Conservation (phyloP, 768 basidiomycete species). For the Tephrocybe sp. region DNA sequence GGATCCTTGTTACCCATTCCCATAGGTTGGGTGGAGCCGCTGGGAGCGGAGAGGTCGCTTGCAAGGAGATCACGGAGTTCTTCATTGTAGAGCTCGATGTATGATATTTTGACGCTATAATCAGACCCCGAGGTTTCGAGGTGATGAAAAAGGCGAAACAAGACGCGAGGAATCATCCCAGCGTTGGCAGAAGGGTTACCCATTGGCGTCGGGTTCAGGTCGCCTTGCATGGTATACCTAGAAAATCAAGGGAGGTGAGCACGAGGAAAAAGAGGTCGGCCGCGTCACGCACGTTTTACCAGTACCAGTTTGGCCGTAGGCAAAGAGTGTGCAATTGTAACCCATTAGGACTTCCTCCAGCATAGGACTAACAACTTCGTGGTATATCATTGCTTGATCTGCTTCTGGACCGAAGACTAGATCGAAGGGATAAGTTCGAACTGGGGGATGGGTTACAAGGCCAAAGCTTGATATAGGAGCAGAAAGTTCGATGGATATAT, state of each 20-base stretch:
- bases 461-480: slow-evolving; percentile 67
- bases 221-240: slow-evolving; percentile 98
- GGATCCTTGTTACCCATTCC: slow-evolving; percentile 58
- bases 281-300: slow-evolving; percentile 84
- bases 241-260: slow-evolving; percentile 1
- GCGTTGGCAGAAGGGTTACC: slow-evolving; percentile 87
- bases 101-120: slow-evolving; percentile 91
- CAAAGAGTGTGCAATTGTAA: slow-evolving; percentile 97
- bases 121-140: slow-evolving; percentile 77
- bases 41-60: slow-evolving; percentile 68
- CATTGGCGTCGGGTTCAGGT: slow-evolving; percentile 76
- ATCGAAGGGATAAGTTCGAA: slow-evolving; percentile 91
- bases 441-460: slow-evolving; percentile 70
- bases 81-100: slow-evolving; percentile 96
- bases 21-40: slow-evolving; percentile 74
- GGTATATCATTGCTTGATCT: slow-evolving; percentile 90
- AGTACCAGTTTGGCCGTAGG: slow-evolving; percentile 97
- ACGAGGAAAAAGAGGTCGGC: neutral
- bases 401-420: slow-evolving; percentile 96
- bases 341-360: slow-evolving; percentile 91
- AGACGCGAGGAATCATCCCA: slow-evolving; percentile 92
- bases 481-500: slow-evolving; percentile 80
- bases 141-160: slow-evolving; percentile 88
- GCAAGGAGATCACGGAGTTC: slow-evolving; percentile 93
- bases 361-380: slow-evolving; percentile 91